Percentiles rank a stretch among this genome's conserved stretches.
Conservation (phyloP, 345 rosid species). For the Lepidium africanum region DNA sequence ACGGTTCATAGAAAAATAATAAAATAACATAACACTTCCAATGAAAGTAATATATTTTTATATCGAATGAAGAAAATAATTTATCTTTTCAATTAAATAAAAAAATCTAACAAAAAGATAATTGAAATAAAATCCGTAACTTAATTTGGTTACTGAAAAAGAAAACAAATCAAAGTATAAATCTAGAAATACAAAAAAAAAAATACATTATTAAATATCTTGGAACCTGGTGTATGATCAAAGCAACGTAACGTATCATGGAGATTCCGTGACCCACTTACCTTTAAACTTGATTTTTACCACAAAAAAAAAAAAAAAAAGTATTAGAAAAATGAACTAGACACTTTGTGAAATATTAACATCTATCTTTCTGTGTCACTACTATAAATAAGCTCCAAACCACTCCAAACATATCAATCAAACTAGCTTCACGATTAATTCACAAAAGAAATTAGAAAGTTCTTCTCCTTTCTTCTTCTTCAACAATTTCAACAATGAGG, state of each 20-base stretch:
- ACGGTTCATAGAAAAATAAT: too few relatives aligned
- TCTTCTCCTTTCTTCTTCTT: not conserved
- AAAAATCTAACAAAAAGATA: too few relatives aligned
- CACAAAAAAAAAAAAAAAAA: not conserved
- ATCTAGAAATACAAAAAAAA: not conserved
- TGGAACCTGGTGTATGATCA: constrained; percentile 17
- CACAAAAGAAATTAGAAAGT: not conserved
- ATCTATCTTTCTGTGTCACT: not conserved
- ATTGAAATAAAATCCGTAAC: too few relatives aligned
- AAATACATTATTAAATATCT: not conserved
- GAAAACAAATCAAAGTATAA: too few relatives aligned
- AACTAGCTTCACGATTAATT: not conserved
- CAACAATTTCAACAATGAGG: constrained; percentile 7
- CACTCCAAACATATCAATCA: constrained; percentile 11
- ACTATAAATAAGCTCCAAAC: constrained; percentile 19
- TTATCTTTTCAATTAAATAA: too few relatives aligned
- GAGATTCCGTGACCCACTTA: constrained; percentile 31
- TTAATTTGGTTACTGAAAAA: too few relatives aligned
- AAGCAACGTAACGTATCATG: constrained; percentile 26
- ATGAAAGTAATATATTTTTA: too few relatives aligned
- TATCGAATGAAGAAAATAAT: too few relatives aligned
- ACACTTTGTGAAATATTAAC: constrained; percentile 9
- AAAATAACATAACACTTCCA: too few relatives aligned
- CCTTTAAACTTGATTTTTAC: not conserved
- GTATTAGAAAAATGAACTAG: not conserved